Base-by-base conservation (phyloP, 2,329 filamentous ascomycete genomes). In the Aureobasidium melanogenum region DNA sequence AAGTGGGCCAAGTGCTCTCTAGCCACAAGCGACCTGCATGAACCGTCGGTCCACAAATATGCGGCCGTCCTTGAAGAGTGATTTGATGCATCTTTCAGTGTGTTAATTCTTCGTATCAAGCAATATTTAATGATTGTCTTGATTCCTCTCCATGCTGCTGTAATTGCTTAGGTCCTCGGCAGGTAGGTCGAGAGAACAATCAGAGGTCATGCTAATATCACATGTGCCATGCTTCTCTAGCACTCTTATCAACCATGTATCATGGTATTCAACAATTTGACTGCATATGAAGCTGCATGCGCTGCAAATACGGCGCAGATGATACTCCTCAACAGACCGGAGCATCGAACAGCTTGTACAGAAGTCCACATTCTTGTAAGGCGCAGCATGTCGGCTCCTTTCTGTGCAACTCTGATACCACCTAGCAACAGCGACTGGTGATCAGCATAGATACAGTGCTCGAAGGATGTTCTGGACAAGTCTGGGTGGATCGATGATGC, bases 201-300 rank as follows among this genome's bases (percentile, higher is more conserved):
- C 24, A 19, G 5, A 19, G 36, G 8, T 39, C 36, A 12, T 26
- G 5, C 41, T 12, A 41, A 19, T n/a, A 36, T 55, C 3, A 43
- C 26, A 41, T 54, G 34, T 54, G 17, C 22, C 38, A 34, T 34
- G 38, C 52, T 56, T 44, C 28, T 44, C 52, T 56, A 32, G 52
- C 52, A 44, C 38, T 14, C n/a, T 19, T 56, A 19, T 19, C n/a
- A 44, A 34, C 39, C 52, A 44, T 44, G 52, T 56, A 38, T 44
- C 28, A 6, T 43, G 19, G 17, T 32, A 17, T 41, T 46, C 60
- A 41, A 51, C 48, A 15, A 32, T 10, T 47, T 51, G 44, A 43
- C 24, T 34, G 44, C 43, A 62, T 47, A 46, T n/a, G 26, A 28
- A 51, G 46, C 52, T 58, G 46, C 52, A 56, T 41, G 52, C n/a